Evolutionary conservation across 257 asterid genomes (phyloP), one percentile per base, ranked within the genome.

Genomic region (Handroanthus guayacan): DNA sequence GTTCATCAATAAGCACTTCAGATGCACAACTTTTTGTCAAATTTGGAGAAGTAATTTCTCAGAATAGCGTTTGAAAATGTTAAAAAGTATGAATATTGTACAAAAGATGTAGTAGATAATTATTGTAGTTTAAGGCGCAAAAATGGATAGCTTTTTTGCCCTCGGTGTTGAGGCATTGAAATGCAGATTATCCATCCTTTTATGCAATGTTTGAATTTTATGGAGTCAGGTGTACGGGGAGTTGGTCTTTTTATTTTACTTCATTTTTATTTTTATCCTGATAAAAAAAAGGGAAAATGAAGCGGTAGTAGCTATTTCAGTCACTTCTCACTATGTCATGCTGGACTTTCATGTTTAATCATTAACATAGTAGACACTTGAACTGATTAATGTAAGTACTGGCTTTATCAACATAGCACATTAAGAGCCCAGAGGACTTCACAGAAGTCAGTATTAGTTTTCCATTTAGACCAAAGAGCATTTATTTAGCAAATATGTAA

Each of bases 1-100:
- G 88, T 66, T 80, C 97, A 25, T 88, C 97, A 52, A 86, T 89
- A 85, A 87, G 96, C 87, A 86, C 94, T 37, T 91, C 97, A 6
- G 97, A 89, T 76, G 94, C 90, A 13, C 96, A 89, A 39, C 89
- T 93, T 50, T 91, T 93, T 81, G 88, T 88, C 36, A 87, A 91
- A 61, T 93, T 93, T 75, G 96, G 97, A 2, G 89, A 89, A 75
- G 89, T 89, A 11, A 88, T 93, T 50, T 91, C 98, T 45, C 85
- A 88, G 55, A 89, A 87, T 45, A 87, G 87, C 67, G 63, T 57
- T 20, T 87, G 86, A 82, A 81, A 39, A 17, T 25, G 14, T 17
- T 11, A 8, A 65, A 31, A 55, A 37, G 13, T 10, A 0, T 12
- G 50, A 20, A 37, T 16, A 36, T 58, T 69, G 48, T 57, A 38